Evolutionary conservation across 768 basidiomycete species (phyloP), one percentile per base, ranked within the genome.

Genomic region (Punctularia strigosozonata): DNA sequence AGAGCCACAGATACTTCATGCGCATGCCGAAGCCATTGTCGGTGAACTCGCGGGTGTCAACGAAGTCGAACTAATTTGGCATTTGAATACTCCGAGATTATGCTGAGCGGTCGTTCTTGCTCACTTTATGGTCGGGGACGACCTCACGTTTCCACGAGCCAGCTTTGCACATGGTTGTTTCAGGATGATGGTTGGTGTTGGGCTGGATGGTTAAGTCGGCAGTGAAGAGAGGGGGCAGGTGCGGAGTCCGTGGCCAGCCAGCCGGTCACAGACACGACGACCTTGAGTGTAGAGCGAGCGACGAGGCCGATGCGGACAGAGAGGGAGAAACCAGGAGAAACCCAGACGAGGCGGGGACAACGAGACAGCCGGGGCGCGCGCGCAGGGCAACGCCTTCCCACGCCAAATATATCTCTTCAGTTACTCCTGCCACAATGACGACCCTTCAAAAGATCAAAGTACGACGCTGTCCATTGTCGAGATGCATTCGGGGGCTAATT

Each of bases 91-190:
- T 28, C 31, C 22, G 38, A 31, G 31, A 10, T n/a, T n/a, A n/a
- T n/a, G n/a, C n/a, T n/a, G n/a, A n/a, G n/a, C n/a, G n/a, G n/a
- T 33, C 14, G 35, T 13, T 18, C 15, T 30, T 40, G 45, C 68
- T 40, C 45, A 90, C 94, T 74, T 98, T 99, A 64, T 98, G 95
- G 65, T 97, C 95, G 39, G 86, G 88, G 32, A 97, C 91, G 50
- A 85, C 75, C 69, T 97, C 95, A 55, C 91, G 74, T 69, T 98
- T 98, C 95, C 92, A 95, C 49, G 85, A 77, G 31, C 82, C 69
- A 52, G 78, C 86, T 49, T 78, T 74, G 55, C 80, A 83, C 74
- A 75, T 80, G 26, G 42, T 45, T 42, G 43, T 25, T 46, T 43
- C 56, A 40, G 44, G 50, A 47, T 47, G 49, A 48, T 43, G 49